A percentile compares a stretch with the other conserved stretches of the same genome.
Evolutionary conservation across 2,329 filamentous ascomycete genomes (phyloP).

Genomic region (Fusarium sp.): DNA sequence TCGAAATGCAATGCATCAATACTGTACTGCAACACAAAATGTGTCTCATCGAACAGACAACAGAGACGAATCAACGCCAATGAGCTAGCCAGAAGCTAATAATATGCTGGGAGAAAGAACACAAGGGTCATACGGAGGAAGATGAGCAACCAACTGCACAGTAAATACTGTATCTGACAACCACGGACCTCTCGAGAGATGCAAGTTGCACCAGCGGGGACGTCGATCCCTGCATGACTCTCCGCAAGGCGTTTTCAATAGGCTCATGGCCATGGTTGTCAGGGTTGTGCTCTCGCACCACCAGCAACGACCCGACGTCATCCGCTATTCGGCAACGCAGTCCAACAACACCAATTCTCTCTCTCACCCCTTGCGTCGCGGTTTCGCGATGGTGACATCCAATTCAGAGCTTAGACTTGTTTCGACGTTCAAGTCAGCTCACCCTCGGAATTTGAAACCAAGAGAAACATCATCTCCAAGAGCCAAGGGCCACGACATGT

Average conservation of each 20-base stretch:
- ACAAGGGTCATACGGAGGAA: conserved; percentile 28
- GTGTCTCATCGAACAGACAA: conserved; percentile 14
- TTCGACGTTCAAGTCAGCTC: conserved; percentile 6
- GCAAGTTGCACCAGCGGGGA: conserved; percentile 8
- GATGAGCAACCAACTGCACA: conserved; percentile 2
- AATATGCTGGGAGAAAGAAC: conserved; percentile 9
- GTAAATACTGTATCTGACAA: conserved; percentile 25
- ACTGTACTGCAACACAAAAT: conserved; percentile 19
- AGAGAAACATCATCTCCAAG: conserved; percentile 19
- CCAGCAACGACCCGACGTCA: conserved; percentile 35
- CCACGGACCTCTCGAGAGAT: conserved; percentile 31
- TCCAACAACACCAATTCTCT: conserved; percentile 29
- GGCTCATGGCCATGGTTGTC: conserved; percentile 45
- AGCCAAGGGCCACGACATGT: conserved; percentile 37
- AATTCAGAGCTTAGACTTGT: background rate
- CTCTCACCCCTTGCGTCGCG: conserved; percentile 20
- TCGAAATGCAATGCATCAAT: conserved; percentile 39
- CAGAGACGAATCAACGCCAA: conserved; percentile 23
- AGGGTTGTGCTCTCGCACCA: conserved; percentile 33
- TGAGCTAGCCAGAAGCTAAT: conserved; percentile 16
- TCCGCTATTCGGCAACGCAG: conserved; percentile 10
- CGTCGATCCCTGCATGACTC: conserved; percentile 43
- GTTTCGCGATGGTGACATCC: conserved; percentile 21
- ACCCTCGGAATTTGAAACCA: conserved; percentile 8
- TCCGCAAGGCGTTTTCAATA: conserved; percentile 49